Percentiles rank a stretch among this genome's conserved stretches.
phyloP scores from a whole-genome alignment of 345 rosid genomes.

The Gossypium rotundifolium region DNA sequence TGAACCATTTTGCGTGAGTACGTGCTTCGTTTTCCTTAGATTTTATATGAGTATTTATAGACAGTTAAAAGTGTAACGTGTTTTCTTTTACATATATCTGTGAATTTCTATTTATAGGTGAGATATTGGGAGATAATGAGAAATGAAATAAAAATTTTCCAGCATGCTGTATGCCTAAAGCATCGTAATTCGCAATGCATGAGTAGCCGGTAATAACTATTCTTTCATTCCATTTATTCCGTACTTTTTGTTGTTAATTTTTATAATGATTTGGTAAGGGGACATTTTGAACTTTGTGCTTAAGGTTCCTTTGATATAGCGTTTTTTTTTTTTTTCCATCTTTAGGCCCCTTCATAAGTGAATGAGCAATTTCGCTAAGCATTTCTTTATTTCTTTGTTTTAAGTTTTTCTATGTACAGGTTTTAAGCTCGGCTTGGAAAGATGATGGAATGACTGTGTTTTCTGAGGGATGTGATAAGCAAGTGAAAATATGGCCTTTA shows the following conservation, averaged over 20 bases:
- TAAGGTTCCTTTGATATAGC: neutral
- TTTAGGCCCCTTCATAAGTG: neutral
- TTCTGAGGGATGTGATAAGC: slow-evolving; percentile 91
- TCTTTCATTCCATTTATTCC: neutral
- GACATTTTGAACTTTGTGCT: neutral
- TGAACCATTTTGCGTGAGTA: neutral
- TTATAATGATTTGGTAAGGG: neutral
- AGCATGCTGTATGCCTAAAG: slow-evolving; percentile 54
- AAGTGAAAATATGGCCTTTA: slow-evolving; percentile 60
- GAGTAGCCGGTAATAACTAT: slow-evolving; percentile 72
- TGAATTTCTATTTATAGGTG: slow-evolving; percentile 35
- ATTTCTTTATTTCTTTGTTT: neutral
- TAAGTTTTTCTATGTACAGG: slow-evolving; percentile 21
- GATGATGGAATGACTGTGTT: slow-evolving; percentile 94
- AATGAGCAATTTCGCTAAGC: neutral
- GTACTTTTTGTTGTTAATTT: neutral
- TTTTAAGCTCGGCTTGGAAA: slow-evolving; percentile 86
- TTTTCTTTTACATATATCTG: no score
- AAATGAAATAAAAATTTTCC: slow-evolving; percentile 36
- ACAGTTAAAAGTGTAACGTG: neutral
- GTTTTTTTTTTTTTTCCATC: neutral
- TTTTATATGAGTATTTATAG: neutral
- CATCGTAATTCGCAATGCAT: slow-evolving; percentile 49
- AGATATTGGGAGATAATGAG: slow-evolving; percentile 86
- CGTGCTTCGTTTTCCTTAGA: neutral